Evolutionary conservation across 768 basidiomycete species (phyloP), one percentile per base, ranked within the genome.

Genomic region (Russula ochroleuca): DNA sequence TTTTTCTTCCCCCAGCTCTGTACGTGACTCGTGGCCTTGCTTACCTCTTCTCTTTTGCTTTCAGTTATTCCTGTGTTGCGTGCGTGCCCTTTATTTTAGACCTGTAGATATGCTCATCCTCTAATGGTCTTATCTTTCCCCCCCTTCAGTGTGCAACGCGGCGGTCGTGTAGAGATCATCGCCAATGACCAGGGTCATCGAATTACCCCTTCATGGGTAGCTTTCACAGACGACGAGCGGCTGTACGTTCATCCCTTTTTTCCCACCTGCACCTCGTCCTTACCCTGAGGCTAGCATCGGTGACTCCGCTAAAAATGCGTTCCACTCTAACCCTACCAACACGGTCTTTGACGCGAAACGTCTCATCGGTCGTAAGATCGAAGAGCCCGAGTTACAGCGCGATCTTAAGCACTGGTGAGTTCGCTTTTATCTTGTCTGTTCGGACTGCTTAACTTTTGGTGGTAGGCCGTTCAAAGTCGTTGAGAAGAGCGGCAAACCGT

Each of bases 301-400:
- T 71, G 96, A 99, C 75, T 83, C 86, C 64, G 96, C 96, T 49
- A 99, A 99, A 80, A 98, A 99, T 73, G 93, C 94, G 35, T 93
- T 86, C 78, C 87, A 92, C 75, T 81, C 89, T 50, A 93, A 98
- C 78, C 93, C 96, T 21, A 70, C 82, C 69, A 98, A 98, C 78
- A 97, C 94, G 11, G 89, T 97, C 62, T 98, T 97, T 71, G 94
- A 97, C 75, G 94, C 94, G 62, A 98, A 97, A 73, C 92, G 94
- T 76, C 84, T 96, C 68, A 94, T 95, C 72, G 92, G 94, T 70
- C 90, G 89, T 71, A 88, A 87, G 73, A 80, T 86, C 72, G 85
- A 90, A 60, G 93, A 96, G 72, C 77, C 78, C 25, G 93, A 94
- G 67, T 80, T 94, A 67, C 78, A 86, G 74, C 85, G 86, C 38